These are phyloP conservation scores for Agrostemma githago DNA, from an alignment of 148 eudicot species.

Conservation along the genomic window DNA sequence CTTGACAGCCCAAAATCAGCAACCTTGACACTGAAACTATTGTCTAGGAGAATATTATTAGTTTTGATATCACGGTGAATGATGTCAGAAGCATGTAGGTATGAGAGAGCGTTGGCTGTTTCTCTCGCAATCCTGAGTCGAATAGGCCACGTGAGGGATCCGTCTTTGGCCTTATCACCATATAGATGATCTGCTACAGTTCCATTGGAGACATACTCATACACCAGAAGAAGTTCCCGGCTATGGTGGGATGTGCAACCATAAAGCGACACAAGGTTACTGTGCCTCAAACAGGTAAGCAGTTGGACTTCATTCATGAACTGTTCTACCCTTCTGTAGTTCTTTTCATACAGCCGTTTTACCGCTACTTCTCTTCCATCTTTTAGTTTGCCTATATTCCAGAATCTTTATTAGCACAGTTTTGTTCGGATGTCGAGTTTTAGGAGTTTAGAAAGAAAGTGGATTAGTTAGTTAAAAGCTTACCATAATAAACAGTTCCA, in stretches of 20 bases:
- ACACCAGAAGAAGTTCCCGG: slow-evolving; percentile 63
- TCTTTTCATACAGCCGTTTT: slow-evolving; percentile 65
- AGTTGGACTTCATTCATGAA: slow-evolving; percentile 64
- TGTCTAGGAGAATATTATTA: slow-evolving; percentile 56
- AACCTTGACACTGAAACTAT: slow-evolving; percentile 51
- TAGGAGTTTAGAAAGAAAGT: background rate
- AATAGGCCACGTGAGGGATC: slow-evolving; percentile 44
- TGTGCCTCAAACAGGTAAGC: slow-evolving; percentile 52
- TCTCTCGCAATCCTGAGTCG: slow-evolving; percentile 64
- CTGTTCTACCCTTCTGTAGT: slow-evolving; percentile 52
- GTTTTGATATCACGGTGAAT: slow-evolving; percentile 78
- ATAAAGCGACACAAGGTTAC: slow-evolving; percentile 58
- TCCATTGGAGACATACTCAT: slow-evolving; percentile 64
- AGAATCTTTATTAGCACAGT: background rate
- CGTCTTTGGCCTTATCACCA: slow-evolving; percentile 38
- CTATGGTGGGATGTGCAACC: slow-evolving; percentile 62
- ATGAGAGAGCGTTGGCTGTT: slow-evolving; percentile 54
- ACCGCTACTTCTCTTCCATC: slow-evolving; percentile 80
- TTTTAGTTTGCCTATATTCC: slow-evolving; percentile 44
- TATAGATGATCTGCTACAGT: slow-evolving; percentile 71
- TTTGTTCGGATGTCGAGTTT: background rate
- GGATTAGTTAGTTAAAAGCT: background rate
- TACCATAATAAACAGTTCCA: slow-evolving; percentile 63
- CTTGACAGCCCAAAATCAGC: slow-evolving; percentile 74
- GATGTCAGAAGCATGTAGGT: slow-evolving; percentile 63